These are phyloP conservation scores for Pseudognaphalium luteoalbum DNA, from an alignment of 129 eudicot species.

Conservation along the genomic window DNA sequence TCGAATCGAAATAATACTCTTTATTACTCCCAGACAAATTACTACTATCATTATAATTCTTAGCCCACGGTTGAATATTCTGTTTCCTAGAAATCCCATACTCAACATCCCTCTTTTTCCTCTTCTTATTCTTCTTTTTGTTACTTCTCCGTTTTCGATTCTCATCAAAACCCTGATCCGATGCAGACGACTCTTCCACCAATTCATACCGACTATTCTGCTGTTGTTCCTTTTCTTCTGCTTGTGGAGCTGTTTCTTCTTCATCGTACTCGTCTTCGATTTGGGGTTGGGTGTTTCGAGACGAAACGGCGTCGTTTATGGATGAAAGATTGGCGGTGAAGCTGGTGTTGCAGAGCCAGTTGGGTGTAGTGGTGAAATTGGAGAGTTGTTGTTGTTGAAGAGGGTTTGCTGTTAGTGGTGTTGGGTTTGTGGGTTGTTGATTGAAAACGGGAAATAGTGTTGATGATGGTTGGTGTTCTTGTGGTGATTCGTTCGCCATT, in stretches of 20 bases:
- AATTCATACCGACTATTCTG: conserved; percentile 44
- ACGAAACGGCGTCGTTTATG: conserved; percentile 54
- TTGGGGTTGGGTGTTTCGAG: conserved; percentile 28
- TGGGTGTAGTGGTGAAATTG: conserved; percentile 24
- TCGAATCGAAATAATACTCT: conserved; percentile 86
- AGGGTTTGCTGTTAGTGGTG: conserved; percentile 1
- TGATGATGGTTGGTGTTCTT: not conserved
- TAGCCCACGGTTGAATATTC: conserved; percentile 60
- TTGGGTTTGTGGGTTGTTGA: conserved; percentile 26
- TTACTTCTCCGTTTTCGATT: conserved; percentile 36
- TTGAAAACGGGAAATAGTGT: conserved; percentile 39
- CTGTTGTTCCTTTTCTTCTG: conserved; percentile 13
- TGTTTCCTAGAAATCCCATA: conserved; percentile 51
- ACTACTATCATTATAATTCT: conserved; percentile 1
- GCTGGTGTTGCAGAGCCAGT: conserved; percentile 75
- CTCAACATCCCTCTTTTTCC: conserved; percentile 20
- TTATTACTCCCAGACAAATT: conserved; percentile 26
- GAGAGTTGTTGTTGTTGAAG: conserved; percentile 12
- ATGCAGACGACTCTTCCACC: conserved; percentile 57
- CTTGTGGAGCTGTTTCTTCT: conserved; percentile 8
- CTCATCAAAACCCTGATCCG: conserved; percentile 40
- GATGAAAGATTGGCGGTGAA: conserved; percentile 72
- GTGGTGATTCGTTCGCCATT: not conserved
- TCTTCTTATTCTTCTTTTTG: conserved; percentile 34
- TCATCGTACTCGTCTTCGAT: conserved; percentile 29